These are phyloP conservation scores for Chaetomium fimeti DNA, from an alignment of 495 filamentous ascomycete genomes.

Conservation along the genomic window DNA sequence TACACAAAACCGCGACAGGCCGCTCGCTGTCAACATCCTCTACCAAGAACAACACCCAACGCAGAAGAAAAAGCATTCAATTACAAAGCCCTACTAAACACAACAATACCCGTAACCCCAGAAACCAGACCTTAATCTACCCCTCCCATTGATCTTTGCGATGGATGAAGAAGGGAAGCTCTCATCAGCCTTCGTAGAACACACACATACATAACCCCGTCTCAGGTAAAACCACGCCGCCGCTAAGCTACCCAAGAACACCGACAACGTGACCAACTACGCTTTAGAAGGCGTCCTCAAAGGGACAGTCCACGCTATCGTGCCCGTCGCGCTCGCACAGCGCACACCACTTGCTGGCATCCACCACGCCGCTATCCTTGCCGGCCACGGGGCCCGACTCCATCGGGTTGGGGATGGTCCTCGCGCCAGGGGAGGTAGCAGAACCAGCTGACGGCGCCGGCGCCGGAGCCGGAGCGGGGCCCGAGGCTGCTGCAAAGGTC, in stretches of 20 bases:
- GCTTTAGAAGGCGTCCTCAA: conserved; percentile 71
- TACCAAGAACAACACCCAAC: too few species aligned
- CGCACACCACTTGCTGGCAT: conserved; percentile 92
- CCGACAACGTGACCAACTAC: neutral
- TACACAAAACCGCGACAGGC: too few species aligned
- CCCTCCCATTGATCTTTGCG: too few species aligned
- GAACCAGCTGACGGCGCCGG: neutral
- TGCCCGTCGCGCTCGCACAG: conserved; percentile 95
- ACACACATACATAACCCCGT: too few species aligned
- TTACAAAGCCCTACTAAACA: conserved; percentile 11
- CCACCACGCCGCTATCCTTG: conserved; percentile 74
- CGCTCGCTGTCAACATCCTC: too few species aligned
- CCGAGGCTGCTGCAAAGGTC: neutral
- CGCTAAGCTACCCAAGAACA: neutral
- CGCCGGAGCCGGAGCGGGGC: conserved; percentile 3
- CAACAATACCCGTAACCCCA: neutral
- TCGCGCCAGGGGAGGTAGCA: conserved; percentile 14
- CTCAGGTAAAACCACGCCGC: too few species aligned
- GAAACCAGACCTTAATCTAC: neutral
- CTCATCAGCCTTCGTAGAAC: too few species aligned
- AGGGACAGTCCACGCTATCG: conserved; percentile 90
- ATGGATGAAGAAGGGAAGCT: too few species aligned
- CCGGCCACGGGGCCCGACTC: conserved; percentile 73
- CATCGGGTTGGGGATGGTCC: conserved; percentile 59
- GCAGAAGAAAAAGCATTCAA: neutral